Evolutionary conservation across 2,329 filamentous ascomycete genomes (phyloP), one percentile per base, ranked within the genome.

Genomic region (Macrophomina phaseolina): DNA sequence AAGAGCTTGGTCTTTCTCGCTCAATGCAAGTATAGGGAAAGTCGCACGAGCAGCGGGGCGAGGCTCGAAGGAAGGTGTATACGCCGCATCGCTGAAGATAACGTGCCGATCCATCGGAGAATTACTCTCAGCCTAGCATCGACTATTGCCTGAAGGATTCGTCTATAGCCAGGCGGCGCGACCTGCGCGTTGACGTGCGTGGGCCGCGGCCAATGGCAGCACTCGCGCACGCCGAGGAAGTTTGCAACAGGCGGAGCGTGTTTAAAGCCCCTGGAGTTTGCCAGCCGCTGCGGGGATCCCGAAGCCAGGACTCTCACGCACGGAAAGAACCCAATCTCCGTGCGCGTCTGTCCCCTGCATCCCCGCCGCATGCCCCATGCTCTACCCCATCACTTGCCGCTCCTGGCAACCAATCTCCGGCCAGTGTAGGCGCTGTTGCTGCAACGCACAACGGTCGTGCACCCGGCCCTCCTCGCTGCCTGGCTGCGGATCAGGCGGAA

Each of bases 311-410:
- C 53, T 9, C 11, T n/a, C 55, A 34, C 49, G 58, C 5, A 36
- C 58, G 45, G 58, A 62, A 49, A 45, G n/a, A 62, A 48, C 42
- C 58, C 49, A 49, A 62, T 62, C 58, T 62, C 58, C 58, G 58
- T 38, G 52, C 52, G 32, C n/a, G 52, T 34, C 18, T 38, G 32
- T 34, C 7, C 42, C 42, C 42, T 45, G 42, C 42, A 45, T 45
- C 42, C 42, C 42, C 32, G 48, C 9, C 45, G 16, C 16, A 18
- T 18, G 23, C 23, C 48, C 48, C 38, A 5, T 2, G 5, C n/a
- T 14, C 14, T 14, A 12, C 28, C 14, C 23, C 56, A 61, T 61
- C 56, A 46, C 40, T 61, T 61, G n/a, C 58, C 58, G 3, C 32
- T 49, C 58, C 3, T n/a, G 38, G 42, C 45, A 45, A 28, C 42